These are phyloP conservation scores for Austroboletus niveus DNA, from an alignment of 1,284 basidiomycete genomes.

Conservation along the genomic window DNA sequence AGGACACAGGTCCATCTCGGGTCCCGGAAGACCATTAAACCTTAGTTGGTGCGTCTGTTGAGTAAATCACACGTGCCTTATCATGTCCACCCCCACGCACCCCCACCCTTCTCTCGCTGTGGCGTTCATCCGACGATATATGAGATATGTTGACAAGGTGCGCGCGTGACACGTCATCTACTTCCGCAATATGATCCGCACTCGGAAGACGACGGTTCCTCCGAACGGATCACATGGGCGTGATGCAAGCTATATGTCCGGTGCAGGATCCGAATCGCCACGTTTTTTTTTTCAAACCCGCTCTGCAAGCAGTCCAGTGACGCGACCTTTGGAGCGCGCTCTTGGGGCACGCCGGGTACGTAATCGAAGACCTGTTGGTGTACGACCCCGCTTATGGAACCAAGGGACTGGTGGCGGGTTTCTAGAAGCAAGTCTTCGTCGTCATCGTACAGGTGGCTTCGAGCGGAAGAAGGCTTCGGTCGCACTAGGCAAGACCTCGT, in stretches of 20 bases:
- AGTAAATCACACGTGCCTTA: too few species aligned
- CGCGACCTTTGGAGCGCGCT: too few species aligned
- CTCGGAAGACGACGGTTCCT: neutral
- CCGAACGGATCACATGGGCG: slow-evolving; percentile 4
- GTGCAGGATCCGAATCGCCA: neutral
- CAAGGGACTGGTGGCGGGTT: neutral
- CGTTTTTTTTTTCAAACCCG: too few species aligned
- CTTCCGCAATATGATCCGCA: slow-evolving; percentile 11
- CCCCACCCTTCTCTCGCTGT: neutral
- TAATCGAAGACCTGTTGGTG: slow-evolving; percentile 11
- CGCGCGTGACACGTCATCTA: slow-evolving; percentile 8
- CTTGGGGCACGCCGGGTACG: slow-evolving; percentile 1
- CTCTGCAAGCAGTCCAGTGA: too few species aligned
- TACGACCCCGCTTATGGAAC: slow-evolving; percentile 1
- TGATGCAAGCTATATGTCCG: neutral
- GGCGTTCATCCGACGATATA: neutral
- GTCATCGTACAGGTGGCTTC: neutral
- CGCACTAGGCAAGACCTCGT: neutral
- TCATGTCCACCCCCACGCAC: neutral
- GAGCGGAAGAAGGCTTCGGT: neutral
- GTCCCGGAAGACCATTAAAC: too few species aligned
- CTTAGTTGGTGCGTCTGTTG: too few species aligned
- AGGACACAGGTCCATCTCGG: too few species aligned
- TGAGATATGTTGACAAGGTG: neutral
- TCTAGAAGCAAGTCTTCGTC: neutral